A percentile compares a stretch with the other conserved stretches of the same genome.
Conservation (phyloP, 441 rosid species). For the Brassica hybrid region DNA sequence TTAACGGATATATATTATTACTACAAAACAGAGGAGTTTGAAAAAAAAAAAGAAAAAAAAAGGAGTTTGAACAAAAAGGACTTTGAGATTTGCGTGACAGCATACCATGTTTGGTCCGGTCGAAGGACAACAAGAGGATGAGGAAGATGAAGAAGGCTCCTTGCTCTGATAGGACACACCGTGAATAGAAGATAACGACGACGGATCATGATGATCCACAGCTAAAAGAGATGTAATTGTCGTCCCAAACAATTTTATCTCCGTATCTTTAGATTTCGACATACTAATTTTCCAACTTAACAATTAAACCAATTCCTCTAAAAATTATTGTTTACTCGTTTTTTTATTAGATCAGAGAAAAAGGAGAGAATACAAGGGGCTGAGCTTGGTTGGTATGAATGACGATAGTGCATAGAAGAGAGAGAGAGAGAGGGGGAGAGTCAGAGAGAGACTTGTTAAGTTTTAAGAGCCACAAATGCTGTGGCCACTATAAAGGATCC, state of each 20-base stretch:
- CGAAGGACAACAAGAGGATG: neutral
- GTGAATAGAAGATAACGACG: neutral
- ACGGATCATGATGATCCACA: conserved; percentile 28
- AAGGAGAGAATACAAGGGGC: conserved; percentile 21
- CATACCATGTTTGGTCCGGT: neutral
- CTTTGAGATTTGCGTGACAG: neutral
- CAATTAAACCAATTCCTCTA: neutral
- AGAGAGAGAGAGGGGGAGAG: conserved; percentile 42
- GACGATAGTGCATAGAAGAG: conserved; percentile 21
- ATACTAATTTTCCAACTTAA: conserved; percentile 30
- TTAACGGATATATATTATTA: no score
- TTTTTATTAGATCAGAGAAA: conserved; percentile 1
- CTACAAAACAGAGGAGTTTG: no score
- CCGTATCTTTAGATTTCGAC: conserved; percentile 52
- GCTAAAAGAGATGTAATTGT: conserved; percentile 47
- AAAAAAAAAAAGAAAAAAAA: no score
- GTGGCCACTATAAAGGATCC: conserved; percentile 54
- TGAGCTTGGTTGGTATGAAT: conserved; percentile 32
- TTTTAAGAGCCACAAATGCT: conserved; percentile 51
- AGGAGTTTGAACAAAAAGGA: neutral
- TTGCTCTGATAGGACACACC: neutral
- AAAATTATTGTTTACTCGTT: neutral
- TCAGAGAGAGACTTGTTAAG: conserved; percentile 12
- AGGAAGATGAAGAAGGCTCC: neutral
- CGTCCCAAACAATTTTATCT: conserved; percentile 72